Conservation (phyloP, 148 eudicot species). For the Limonium bicolor region DNA sequence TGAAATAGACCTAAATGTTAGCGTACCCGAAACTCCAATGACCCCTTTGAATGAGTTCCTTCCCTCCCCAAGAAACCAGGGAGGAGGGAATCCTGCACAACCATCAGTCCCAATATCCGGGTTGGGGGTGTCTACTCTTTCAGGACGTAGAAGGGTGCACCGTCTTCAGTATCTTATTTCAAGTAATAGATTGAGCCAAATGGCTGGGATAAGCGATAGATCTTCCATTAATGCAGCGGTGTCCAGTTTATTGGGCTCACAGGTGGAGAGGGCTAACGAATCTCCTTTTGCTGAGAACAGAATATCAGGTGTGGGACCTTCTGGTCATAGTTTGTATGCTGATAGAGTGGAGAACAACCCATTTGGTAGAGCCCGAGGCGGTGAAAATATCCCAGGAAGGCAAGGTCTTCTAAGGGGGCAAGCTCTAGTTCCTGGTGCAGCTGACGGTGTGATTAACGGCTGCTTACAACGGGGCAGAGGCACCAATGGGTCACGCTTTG, state of each 20-base stretch:
- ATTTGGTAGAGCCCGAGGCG: slow-evolving; percentile 8
- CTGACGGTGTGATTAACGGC: slow-evolving; percentile 11
- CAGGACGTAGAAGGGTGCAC: slow-evolving; percentile 56
- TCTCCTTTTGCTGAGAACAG: not conserved
- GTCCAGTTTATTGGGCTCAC: not conserved
- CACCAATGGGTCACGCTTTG: slow-evolving; percentile 16
- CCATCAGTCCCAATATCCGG: slow-evolving; percentile 32
- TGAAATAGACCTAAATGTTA: slow-evolving; percentile 69
- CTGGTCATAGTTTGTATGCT: slow-evolving; percentile 4
- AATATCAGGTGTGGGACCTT: slow-evolving; percentile 2
- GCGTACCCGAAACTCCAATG: slow-evolving; percentile 63
- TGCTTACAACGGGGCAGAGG: slow-evolving; percentile 14
- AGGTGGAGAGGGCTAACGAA: slow-evolving; percentile 2
- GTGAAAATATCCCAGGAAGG: slow-evolving; percentile 13
- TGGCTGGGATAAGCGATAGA: slow-evolving; percentile 6
- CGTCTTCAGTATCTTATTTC: slow-evolving; percentile 20
- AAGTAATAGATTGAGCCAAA: slow-evolving; percentile 15
- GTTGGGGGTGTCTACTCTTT: slow-evolving; percentile 43
- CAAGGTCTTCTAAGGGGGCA: slow-evolving; percentile 14
- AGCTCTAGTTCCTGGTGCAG: slow-evolving; percentile 13
- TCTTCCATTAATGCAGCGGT: slow-evolving; percentile 2
- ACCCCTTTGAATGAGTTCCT: slow-evolving; percentile 27
- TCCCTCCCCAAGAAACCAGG: slow-evolving; percentile 30
- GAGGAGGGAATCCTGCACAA: slow-evolving; percentile 28
- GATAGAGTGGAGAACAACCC: slow-evolving; percentile 17